These are phyloP conservation scores for Dictyostelium brefeldianum DNA, from an alignment of 78 protist species.

Conservation along the genomic window DNA sequence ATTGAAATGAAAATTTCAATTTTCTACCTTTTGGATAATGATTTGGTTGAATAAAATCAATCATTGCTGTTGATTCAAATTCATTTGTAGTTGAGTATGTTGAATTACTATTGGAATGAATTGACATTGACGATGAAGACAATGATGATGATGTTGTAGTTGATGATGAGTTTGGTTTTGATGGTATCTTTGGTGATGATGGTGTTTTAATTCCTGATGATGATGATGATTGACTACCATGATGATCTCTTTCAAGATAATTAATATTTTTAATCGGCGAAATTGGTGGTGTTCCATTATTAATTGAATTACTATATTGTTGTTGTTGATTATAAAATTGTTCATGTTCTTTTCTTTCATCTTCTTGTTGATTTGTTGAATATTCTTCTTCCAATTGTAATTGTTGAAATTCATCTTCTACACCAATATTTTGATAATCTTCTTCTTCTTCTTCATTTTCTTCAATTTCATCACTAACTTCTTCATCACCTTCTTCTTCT, in stretches of 20 bases:
- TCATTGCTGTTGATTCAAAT: neutral
- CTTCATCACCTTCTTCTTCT: neutral
- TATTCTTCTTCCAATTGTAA: too few relatives aligned
- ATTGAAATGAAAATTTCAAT: constrained; percentile 38
- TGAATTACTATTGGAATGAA: neutral
- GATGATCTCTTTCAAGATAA: neutral
- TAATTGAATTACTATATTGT: neutral
- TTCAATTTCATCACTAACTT: neutral
- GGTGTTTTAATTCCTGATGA: neutral
- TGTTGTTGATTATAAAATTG: too few relatives aligned
- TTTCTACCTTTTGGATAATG: constrained; percentile 60
- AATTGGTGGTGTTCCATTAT: constrained; percentile 16
- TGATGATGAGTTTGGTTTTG: constrained; percentile 7
- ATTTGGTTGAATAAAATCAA: neutral
- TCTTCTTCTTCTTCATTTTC: neutral
- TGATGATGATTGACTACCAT: neutral
- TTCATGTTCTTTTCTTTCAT: too few relatives aligned
- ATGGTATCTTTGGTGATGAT: constrained; percentile 7
- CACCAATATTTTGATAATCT: too few relatives aligned
- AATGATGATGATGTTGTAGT: neutral
- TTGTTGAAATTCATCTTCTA: neutral
- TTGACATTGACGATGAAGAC: neutral
- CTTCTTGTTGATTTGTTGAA: too few relatives aligned
- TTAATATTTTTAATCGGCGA: neutral
- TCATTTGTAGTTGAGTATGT: neutral